Conservation (phyloP, 306 rosid genomes). For the Dryas drummondii region DNA sequence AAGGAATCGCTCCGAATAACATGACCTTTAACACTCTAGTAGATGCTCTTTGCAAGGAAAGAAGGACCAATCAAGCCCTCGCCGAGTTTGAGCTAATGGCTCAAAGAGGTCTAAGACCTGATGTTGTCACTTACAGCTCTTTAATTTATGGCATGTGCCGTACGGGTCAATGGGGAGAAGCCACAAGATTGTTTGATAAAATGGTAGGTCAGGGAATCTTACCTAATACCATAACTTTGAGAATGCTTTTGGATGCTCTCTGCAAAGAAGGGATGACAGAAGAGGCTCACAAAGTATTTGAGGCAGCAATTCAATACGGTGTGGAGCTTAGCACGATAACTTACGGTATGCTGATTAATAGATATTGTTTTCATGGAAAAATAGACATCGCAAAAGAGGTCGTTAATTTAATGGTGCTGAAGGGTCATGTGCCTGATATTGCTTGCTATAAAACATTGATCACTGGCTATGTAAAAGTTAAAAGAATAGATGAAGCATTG, state of each 20-base stretch:
- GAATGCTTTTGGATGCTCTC: too few relatives aligned
- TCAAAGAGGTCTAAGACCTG: neutral
- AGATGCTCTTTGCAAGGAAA: conserved; percentile 3
- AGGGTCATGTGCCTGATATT: conserved; percentile 32
- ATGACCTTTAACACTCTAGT: neutral
- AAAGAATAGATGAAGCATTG: conserved; percentile 33
- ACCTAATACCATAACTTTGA: too few relatives aligned
- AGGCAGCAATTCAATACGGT: neutral
- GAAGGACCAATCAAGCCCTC: conserved; percentile 2
- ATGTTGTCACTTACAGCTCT: neutral
- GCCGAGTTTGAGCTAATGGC: neutral
- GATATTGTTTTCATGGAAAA: conserved; percentile 39
- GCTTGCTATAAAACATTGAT: conserved; percentile 34
- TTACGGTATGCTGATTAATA: conserved; percentile 30
- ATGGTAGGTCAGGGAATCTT: too few relatives aligned
- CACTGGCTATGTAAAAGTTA: conserved; percentile 32
- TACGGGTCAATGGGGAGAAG: too few relatives aligned
- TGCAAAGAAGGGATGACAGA: too few relatives aligned
- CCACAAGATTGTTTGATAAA: too few relatives aligned
- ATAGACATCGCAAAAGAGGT: conserved; percentile 30
- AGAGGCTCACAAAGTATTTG: too few relatives aligned
- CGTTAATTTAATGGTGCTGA: conserved; percentile 24
- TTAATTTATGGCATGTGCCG: too few relatives aligned
- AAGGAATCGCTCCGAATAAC: neutral
- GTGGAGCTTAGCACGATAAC: neutral